phyloP scores from a whole-genome alignment of 2,329 filamentous ascomycete species.

The Chaetomiaceae sp. region DNA sequence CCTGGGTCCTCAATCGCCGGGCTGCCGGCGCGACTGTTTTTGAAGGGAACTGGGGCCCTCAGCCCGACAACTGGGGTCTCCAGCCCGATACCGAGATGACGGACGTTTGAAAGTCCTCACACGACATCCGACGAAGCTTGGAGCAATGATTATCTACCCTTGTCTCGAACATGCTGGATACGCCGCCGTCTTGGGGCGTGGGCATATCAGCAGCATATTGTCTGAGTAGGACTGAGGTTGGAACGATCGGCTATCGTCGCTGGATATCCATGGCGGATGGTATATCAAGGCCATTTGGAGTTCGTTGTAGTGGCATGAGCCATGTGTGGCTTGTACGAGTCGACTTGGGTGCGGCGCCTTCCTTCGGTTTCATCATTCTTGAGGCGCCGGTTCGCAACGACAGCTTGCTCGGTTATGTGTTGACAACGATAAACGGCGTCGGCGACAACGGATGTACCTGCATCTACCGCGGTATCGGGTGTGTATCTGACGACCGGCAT shows the following conservation, averaged over 20 bases:
- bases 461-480: constrained; percentile 8
- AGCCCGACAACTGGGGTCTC: constrained; percentile 32
- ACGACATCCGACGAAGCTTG: constrained; percentile 16
- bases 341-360: not conserved
- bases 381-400: constrained; percentile 10
- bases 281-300: constrained; percentile 23
- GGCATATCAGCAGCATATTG: constrained; percentile 22
- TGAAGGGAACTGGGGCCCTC: constrained; percentile 92
- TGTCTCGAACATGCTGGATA: constrained; percentile 31
- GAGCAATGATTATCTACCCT: constrained; percentile 18
- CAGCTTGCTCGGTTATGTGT: constrained; percentile 8
- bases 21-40: constrained; percentile 89
- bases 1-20: constrained; percentile 72
- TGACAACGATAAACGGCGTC: not conserved
- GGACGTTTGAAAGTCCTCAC: constrained; percentile 39
- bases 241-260: constrained; percentile 20
- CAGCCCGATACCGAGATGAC: constrained; percentile 52
- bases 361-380: constrained; percentile 11
- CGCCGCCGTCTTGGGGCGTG: constrained; percentile 16
- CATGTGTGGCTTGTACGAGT: constrained; percentile 15
- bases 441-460: constrained; percentile 9
- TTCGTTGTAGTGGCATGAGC: constrained; percentile 9
- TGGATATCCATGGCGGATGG: constrained; percentile 22
- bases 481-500: not conserved
- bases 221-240: constrained; percentile 20